Evolutionary conservation across 768 basidiomycete species (phyloP).

Genomic region (Dictyophora rubrovolvata): DNA sequence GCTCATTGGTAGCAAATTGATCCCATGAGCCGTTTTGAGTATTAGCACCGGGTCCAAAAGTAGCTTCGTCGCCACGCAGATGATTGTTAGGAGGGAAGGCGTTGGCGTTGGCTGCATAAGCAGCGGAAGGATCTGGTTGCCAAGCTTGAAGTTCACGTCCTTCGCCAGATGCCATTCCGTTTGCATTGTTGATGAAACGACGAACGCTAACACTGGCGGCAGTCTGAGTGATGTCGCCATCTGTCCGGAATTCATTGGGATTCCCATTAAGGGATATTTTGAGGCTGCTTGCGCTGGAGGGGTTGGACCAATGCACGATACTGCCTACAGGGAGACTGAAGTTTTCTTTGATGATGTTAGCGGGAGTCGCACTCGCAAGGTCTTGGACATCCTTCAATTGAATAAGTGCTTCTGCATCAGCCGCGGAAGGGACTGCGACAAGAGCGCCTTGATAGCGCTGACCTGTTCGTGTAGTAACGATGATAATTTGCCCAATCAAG

Average conservation of each 20-base stretch:
- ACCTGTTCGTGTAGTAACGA: constrained; percentile 59
- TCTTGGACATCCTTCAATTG: constrained; percentile 74
- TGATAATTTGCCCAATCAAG: constrained; percentile 54
- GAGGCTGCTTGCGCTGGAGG: constrained; percentile 56
- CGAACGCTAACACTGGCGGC: background rate
- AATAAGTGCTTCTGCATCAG: constrained; percentile 34
- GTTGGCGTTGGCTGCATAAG: constrained; percentile 1
- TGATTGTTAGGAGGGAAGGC: constrained; percentile 22
- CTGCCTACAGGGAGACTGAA: constrained; percentile 62
- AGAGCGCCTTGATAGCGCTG: constrained; percentile 71
- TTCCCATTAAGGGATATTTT: constrained; percentile 35
- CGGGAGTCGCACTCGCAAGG: constrained; percentile 41
- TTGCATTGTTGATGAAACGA: constrained; percentile 14
- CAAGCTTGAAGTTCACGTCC: constrained; percentile 80
- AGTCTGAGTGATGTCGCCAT: constrained; percentile 60
- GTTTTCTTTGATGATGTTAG: constrained; percentile 58
- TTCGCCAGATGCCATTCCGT: constrained; percentile 30
- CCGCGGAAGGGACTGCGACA: constrained; percentile 14
- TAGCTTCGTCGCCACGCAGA: constrained; percentile 49
- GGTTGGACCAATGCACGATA: constrained; percentile 65
- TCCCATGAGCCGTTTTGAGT: constrained; percentile 55
- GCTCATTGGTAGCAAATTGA: constrained; percentile 89
- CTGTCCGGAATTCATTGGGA: constrained; percentile 57
- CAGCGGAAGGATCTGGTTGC: constrained; percentile 33
- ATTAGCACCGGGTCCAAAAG: constrained; percentile 50